Evolutionary conservation across 2,329 filamentous ascomycete species (phyloP), one percentile per base, ranked within the genome.

Genomic region (Uncinocarpus reesii): DNA sequence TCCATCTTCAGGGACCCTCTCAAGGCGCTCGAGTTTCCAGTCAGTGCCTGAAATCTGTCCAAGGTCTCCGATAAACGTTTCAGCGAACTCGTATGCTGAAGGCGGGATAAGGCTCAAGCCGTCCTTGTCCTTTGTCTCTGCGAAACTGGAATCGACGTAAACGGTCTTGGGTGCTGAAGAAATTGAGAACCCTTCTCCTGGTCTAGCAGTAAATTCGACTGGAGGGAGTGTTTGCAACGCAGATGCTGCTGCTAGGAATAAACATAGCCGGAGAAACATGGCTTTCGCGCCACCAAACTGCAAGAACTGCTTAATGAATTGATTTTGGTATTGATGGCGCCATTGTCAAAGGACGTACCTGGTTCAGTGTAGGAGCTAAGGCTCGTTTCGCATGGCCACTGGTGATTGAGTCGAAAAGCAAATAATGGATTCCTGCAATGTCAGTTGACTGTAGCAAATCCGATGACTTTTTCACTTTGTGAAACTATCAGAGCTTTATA

Each of bases 41-140:
- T 64, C 58, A 5, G 55, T 54, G 15, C 67, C 65, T 1, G 71
- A 68, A 2, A 71, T 48, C 7, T 64, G 53, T 3, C 62, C 56
- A 1, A 77, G 60, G 52, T 77, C 74, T 2, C 66, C 55, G 18
- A 60, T 56, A 49, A 77, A 75, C 0, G 65, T 70, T 15, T 62
- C 56, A 1, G 73, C 73, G 35, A 77, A 77, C 2, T 75, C 69
- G n/a, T 61, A 53, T 1, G 70, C 70, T 0, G 68, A 70, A 0
- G 74, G 74, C 1, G 74, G 74, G 36, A 77, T 76, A 7, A 76
- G 62, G 0, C 72, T 76, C 23, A 75, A 56, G 1, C 73, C 73
- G 42, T 67, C 60, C 0, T 62, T 60, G 47, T 77, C 74, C 6
- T 58, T 62, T 26, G 52, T 55, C 0, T 61, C 55, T 0, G 70